These are phyloP conservation scores for Candida succiphila DNA, from an alignment of 805 yeast species.

Conservation along the genomic window DNA sequence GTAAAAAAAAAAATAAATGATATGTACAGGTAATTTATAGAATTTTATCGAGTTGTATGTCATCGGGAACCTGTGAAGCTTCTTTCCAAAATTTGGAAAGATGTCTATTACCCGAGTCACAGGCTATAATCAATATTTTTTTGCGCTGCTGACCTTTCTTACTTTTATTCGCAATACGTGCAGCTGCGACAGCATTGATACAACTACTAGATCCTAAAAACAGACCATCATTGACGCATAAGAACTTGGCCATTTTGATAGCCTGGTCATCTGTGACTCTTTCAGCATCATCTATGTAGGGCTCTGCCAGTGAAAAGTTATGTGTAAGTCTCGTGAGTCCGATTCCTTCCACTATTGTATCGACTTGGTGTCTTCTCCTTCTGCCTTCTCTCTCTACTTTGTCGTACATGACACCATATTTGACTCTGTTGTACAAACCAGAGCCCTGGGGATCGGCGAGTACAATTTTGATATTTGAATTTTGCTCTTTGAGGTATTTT, in stretches of 20 bases:
- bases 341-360: constrained; percentile 87
- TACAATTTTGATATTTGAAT: constrained; percentile 36
- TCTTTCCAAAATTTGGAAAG: constrained; percentile 85
- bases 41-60: constrained; percentile 28
- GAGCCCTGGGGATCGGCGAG: constrained; percentile 96
- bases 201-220: constrained; percentile 94
- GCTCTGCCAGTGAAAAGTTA: constrained; percentile 68
- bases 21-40: constrained; percentile 14
- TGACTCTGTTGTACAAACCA: constrained; percentile 78
- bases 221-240: constrained; percentile 77
- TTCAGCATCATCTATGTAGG: constrained; percentile 64
- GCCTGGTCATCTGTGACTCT: constrained; percentile 78
- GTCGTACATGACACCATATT: constrained; percentile 91
- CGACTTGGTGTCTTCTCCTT: constrained; percentile 91
- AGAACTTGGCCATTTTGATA: constrained; percentile 73
- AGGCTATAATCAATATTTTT: constrained; percentile 68
- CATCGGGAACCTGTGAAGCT: constrained; percentile 33
- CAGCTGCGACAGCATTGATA: constrained; percentile 86
- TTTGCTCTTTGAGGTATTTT: constrained; percentile 49
- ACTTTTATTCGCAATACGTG: constrained; percentile 36
- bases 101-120: constrained; percentile 90
- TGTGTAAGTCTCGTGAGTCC: constrained; percentile 83
- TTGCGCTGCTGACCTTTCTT: constrained; percentile 45
- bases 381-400: constrained; percentile 85
- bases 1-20: neutral